Evolutionary conservation across 1,139 yeast genomes (phyloP), one percentile per base, ranked within the genome.

Genomic region (Saccharomyces hybrid): DNA sequence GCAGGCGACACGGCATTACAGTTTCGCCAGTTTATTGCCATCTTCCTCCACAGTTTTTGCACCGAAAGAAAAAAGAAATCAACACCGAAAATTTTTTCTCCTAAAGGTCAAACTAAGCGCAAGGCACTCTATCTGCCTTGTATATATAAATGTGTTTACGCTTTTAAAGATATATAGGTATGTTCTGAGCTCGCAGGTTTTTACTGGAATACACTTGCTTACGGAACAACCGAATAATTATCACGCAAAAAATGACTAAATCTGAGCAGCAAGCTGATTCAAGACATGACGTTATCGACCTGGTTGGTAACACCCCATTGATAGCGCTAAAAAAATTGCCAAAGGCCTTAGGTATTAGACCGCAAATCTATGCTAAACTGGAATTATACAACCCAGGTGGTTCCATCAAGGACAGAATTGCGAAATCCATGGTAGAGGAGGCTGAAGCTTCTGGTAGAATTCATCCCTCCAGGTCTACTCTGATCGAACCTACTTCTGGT

Each of bases 311-410:
- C 77, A 88, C 96, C n/a, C 96, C 96, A 9, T 73, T 88, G 69
- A 83, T 88, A 61, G 79, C 78, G 68, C 75, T 88, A 59, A 87
- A 86, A 76, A 83, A 80, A 65, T 81, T 88, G 58, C 96, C 96
- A 26, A 86, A 86, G 70, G 80, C 86, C 16, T 74, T 80, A 53
- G 95, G 95, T 7, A 81, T 88, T 68, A 85, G 84, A 71, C 91
- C 84, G 75, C 73, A 86, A 68, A 83, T 88, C 82, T 88, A 83
- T 64, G 98, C 96, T 55, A 93, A 93, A 67, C 72, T 91, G 58
- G 99, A 93, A 70, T 73, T 89, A 56, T 74, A 79, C 63, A 93
- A 93, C 65, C 98, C 98, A 0, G 99, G 95, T 23, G 98, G 98
- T 0, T 87, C 96, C 51, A 96, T 97, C 41, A 93, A 93, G 67